Evolutionary conservation across 1,284 basidiomycete species (phyloP), one percentile per base, ranked within the genome.

Genomic region (Tetrapyrgos nigripes): DNA sequence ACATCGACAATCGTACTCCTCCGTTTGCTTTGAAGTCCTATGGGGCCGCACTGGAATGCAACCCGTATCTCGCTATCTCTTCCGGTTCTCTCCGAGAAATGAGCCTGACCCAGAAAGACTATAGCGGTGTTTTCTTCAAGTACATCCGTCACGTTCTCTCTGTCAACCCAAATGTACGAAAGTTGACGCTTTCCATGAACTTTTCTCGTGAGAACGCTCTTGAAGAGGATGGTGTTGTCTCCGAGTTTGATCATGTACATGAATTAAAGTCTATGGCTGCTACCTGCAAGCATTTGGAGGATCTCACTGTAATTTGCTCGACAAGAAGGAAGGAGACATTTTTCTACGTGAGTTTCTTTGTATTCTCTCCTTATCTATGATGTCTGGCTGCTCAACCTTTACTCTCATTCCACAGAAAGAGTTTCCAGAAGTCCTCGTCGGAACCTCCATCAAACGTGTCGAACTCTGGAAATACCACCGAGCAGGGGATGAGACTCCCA

Each of bases 321-420:
- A 60, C 59, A 17, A 60, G 43, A 50, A 14, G n/a, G 9, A 60
- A 60, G 26, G 59, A 60, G 19, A 60, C 45, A 2, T 54, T 60
- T 29, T 24, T 40, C 37, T 40, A 40, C 17, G 37, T 40, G 17
- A 46, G 19, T 49, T 46, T 50, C 50, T 50, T 26, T 23, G 51
- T 50, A 3, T n/a, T 9, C 11, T 4, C 1, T 53, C 46, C n/a
- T n/a, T 28, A 19, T 24, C 52, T 27, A 10, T 14, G 29, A 8
- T 47, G 29, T 9, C 11, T 29, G 19, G 14, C 37, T 40, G 24
- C 40, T 44, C 46, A 24, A 13, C 19, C 19, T 26, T 48, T 26
- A 6, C 17, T 33, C 24, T n/a, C 31, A 33, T n/a, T n/a, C 19
- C 17, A 4, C 37, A 40, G 37, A 40, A 40, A 40, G 37, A 40